phyloP scores from a whole-genome alignment of 179 eudicot species.

The Carnegiea gigantea region DNA sequence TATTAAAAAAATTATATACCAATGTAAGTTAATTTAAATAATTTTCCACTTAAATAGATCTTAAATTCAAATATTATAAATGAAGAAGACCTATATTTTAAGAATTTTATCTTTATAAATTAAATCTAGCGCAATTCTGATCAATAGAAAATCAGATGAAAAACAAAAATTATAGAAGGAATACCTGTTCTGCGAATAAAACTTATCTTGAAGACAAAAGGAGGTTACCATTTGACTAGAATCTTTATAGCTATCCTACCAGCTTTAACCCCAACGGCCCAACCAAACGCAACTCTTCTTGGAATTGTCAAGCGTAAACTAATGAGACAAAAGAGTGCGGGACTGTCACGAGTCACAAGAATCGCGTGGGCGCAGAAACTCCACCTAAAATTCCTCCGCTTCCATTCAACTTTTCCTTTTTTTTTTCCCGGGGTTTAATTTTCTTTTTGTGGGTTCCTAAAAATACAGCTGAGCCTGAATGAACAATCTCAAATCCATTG shows the following conservation, averaged over 20 bases:
- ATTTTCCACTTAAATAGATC: no score
- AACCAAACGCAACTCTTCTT: not conserved
- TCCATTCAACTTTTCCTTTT: not conserved
- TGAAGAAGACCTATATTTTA: no score
- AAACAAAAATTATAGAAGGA: no score
- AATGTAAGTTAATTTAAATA: no score
- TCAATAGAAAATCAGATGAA: no score
- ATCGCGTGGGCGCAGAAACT: not conserved
- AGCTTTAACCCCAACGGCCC: not conserved
- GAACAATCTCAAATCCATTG: not conserved
- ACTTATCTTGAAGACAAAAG: no score
- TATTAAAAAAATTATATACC: no score
- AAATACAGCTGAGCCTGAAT: not conserved
- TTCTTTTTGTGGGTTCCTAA: not conserved
- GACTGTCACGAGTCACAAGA: not conserved
- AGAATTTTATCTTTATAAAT: no score
- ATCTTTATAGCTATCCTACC: not conserved
- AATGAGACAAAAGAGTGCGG: not conserved
- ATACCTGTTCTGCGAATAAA: no score
- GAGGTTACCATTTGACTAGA: not conserved
- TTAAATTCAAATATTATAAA: no score
- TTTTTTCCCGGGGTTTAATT: not conserved
- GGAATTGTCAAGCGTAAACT: not conserved
- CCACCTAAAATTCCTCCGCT: not conserved
- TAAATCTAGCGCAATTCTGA: no score